Evolutionary conservation across 176 grass and related monocot species (phyloP), one percentile per base, ranked within the genome.

Genomic region (Melocanna baccifera): DNA sequence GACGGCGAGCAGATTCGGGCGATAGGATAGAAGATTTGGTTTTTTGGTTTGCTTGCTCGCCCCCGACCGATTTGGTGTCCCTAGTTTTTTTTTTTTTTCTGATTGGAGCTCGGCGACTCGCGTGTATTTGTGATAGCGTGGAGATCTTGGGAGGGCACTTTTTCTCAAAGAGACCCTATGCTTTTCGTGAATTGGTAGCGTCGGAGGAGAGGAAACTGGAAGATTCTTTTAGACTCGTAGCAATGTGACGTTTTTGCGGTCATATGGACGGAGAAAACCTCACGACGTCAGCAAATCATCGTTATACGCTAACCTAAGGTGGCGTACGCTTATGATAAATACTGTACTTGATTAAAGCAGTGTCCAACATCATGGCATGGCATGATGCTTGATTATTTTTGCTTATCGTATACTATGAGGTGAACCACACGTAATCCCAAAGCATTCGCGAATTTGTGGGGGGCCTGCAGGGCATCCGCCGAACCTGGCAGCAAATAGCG

Each of bases 1-100:
- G 43, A 66, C 72, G 77, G 19, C 62, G 42, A 76, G 75, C 84
- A 83, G 88, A 83, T 87, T 84, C 87, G 20, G 80, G 58, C 34
- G 68, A 75, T 67, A 48, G 58, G 84, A 23, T 67, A 76, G 65
- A 22, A 36, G 79, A 86, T 83, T 90, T 90, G 71, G 71, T 77
- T 36, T 46, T 70, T 12, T 23, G 22, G 42, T 4, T 61, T 14
- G 85, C 57, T 80, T 41, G 64, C 57, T 43, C 43, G 23, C 12
- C 28, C 25, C 62, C 58, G 67, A 71, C 66, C 66, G 79, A 59
- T 82, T 46, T 12, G 71, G 25, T 10, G 3, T 26, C 45, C 14
- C 7, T 16, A 15, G 13, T 45, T 32, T 40, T 43, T 34, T 46
- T 52, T 13, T 37, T 47, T 53, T 14, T 29, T 58, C 64, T 8